Conservation (phyloP, 2,329 filamentous ascomycete genomes). For the Dactylellina drechsleri region DNA sequence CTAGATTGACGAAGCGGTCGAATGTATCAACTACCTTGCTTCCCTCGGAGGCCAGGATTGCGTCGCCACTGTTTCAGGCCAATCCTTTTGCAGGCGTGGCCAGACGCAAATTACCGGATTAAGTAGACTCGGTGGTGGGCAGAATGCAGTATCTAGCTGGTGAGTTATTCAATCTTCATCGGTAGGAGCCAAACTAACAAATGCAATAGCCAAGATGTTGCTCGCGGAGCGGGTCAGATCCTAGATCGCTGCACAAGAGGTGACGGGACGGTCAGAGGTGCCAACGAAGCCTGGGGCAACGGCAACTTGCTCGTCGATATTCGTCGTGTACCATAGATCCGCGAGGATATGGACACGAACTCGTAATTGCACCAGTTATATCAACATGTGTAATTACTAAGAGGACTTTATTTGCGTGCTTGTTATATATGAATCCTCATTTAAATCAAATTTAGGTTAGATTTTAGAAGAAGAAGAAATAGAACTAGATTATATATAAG, state of each 20-base stretch:
- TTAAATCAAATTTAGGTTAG: no score
- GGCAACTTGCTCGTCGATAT: constrained; percentile 32
- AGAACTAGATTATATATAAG: no score
- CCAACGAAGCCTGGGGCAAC: constrained; percentile 24
- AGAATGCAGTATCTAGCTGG: constrained; percentile 16
- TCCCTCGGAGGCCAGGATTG: constrained; percentile 18
- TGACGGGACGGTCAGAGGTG: constrained; percentile 32
- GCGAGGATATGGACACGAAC: no score
- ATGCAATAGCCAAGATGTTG: constrained; percentile 20
- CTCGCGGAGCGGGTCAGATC: constrained; percentile 26
- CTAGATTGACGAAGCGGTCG: constrained; percentile 21
- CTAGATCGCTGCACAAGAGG: constrained; percentile 27
- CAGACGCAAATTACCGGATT: constrained; percentile 29
- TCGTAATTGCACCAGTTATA: no score
- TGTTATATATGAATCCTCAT: no score
- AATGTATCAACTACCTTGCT: constrained; percentile 29
- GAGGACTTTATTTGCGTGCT: no score
- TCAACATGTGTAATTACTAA: no score
- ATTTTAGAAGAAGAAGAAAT: no score
- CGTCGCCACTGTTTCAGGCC: constrained; percentile 25
- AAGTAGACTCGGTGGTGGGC: constrained; percentile 7
- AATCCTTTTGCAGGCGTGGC: constrained; percentile 30
- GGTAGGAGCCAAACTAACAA: not conserved
- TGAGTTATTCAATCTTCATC: not conserved
- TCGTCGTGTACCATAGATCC: constrained; percentile 16